phyloP scores from a whole-genome alignment of 345 rosid genomes.

The Turnera subulata region DNA sequence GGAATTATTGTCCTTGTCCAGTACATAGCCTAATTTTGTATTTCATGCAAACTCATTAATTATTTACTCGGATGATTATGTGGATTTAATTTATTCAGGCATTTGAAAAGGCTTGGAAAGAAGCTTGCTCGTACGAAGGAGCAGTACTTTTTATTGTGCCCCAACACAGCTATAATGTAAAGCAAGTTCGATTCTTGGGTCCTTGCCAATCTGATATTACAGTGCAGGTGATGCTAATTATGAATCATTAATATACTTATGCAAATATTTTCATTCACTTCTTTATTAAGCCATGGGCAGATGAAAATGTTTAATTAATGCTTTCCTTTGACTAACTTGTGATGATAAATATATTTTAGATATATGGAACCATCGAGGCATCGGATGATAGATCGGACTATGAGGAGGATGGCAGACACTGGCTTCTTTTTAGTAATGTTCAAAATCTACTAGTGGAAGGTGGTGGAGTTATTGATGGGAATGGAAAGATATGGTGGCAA shows the following conservation, averaged over 20 bases:
- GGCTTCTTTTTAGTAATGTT: slow-evolving; percentile 57
- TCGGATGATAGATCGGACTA: slow-evolving; percentile 52
- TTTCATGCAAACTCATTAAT: neutral
- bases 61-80: neutral
- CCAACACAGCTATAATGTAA: slow-evolving; percentile 40
- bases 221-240: too few relatives aligned
- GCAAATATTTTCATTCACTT: neutral
- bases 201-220: slow-evolving; percentile 59
- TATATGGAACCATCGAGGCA: slow-evolving; percentile 59
- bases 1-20: too few relatives aligned
- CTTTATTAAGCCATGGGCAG: neutral
- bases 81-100: slow-evolving; percentile 34
- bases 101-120: slow-evolving; percentile 70
- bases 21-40: neutral
- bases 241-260: neutral
- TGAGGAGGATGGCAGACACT: slow-evolving; percentile 42
- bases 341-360: slow-evolving; percentile 26
- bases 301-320: neutral
- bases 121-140: slow-evolving; percentile 52
- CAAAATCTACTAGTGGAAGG: slow-evolving; percentile 50
- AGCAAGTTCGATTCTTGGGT: slow-evolving; percentile 51
- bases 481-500: slow-evolving; percentile 85
- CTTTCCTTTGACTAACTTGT: neutral
- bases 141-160: slow-evolving; percentile 47
- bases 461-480: slow-evolving; percentile 65